Percentiles rank a stretch among this genome's conserved stretches.
These are phyloP conservation scores for Mortierella sp. DNA, from an alignment of 371 early-diverging fungal genomes.

Conservation along the genomic window DNA sequence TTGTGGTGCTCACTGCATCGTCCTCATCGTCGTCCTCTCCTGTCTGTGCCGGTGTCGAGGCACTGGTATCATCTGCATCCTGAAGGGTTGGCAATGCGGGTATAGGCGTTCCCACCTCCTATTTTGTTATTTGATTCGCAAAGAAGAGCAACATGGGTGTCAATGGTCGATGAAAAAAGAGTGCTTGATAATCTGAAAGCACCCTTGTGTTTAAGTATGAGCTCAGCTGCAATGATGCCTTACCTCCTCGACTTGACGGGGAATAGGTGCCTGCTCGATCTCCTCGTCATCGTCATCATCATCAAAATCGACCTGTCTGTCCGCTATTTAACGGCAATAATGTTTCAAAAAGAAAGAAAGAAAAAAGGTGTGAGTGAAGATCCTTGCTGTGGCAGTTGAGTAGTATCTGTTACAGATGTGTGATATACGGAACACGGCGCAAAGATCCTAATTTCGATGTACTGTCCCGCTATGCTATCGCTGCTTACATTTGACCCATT, in stretches of 20 bases:
- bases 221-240: too few species aligned
- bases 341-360: not conserved
- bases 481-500: conserved; percentile 71
- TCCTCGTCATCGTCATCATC: conserved; percentile 61
- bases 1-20: conserved; percentile 22
- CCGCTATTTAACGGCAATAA: conserved; percentile 43
- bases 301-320: conserved; percentile 63
- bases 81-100: conserved; percentile 52
- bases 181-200: not conserved
- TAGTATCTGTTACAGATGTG: not conserved
- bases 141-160: not conserved
- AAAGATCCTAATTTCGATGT: not conserved
- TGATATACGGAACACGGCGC: not conserved
- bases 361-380: not conserved
- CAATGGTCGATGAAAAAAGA: not conserved
- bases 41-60: conserved; percentile 39
- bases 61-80: conserved; percentile 49
- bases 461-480: not conserved
- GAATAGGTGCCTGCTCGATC: conserved; percentile 35
- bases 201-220: not conserved
- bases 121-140: conserved; percentile 30
- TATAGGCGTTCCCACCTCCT: conserved; percentile 52
- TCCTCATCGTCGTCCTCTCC: conserved; percentile 62
- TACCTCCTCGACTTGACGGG: conserved; percentile 43
- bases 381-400: not conserved